These are phyloP conservation scores for Clonostachys sp. DNA, from an alignment of 2,329 filamentous ascomycete species.

Conservation along the genomic window DNA sequence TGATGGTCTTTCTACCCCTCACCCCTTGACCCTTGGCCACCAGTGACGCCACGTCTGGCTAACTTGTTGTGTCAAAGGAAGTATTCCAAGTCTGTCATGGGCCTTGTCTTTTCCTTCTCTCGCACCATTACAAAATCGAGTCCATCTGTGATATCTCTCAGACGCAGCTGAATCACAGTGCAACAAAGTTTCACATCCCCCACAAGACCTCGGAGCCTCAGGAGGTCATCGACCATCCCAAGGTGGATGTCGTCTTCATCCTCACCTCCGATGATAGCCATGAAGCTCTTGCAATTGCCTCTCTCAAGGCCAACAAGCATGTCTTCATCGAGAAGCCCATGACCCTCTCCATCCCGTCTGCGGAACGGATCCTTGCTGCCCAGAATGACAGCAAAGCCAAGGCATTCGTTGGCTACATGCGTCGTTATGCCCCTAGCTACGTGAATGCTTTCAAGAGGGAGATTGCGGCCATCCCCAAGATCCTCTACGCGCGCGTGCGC, in stretches of 20 bases:
- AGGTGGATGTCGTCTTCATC: slow-evolving; percentile 49
- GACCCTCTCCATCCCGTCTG: slow-evolving; percentile 39
- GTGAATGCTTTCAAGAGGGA: slow-evolving; percentile 44
- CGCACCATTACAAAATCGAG: slow-evolving; percentile 34
- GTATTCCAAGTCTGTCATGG: slow-evolving; percentile 11
- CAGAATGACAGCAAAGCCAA: slow-evolving; percentile 21
- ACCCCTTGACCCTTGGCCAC: neutral
- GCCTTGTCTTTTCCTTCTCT: slow-evolving; percentile 19
- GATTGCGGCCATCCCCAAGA: slow-evolving; percentile 38
- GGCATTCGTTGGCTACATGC: slow-evolving; percentile 56
- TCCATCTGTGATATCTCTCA: slow-evolving; percentile 45
- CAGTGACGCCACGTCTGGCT: too few species aligned
- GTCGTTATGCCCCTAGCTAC: slow-evolving; percentile 52
- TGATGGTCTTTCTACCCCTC: neutral
- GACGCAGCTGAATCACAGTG: slow-evolving; percentile 13
- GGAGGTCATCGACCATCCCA: slow-evolving; percentile 29
- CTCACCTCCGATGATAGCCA: slow-evolving; percentile 48
- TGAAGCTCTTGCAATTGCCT: slow-evolving; percentile 38
- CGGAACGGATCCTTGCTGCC: slow-evolving; percentile 34
- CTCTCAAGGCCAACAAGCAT: slow-evolving; percentile 46
- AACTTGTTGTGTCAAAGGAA: slow-evolving; percentile 1
- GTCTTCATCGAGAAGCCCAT: slow-evolving; percentile 58
- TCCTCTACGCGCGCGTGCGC: slow-evolving; percentile 47
- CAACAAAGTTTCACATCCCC: slow-evolving; percentile 21
- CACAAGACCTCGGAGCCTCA: slow-evolving; percentile 25